Percentiles rank a stretch among this genome's conserved stretches.
phyloP scores from a whole-genome alignment of 2,329 filamentous ascomycete genomes.

The Fusarium mexicanum region DNA sequence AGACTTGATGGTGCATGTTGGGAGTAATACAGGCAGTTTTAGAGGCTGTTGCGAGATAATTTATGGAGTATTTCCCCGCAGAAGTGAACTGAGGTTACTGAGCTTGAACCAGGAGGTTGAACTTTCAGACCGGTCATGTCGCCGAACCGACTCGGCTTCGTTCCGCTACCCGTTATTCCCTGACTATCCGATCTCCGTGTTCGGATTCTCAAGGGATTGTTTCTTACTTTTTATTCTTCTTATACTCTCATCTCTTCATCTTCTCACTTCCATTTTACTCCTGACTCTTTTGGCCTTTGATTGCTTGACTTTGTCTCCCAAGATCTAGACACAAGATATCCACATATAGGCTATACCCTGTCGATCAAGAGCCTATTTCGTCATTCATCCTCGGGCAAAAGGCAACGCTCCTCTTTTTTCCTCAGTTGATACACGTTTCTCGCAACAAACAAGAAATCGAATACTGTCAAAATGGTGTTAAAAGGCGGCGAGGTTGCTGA shows the following conservation, averaged over 20 bases:
- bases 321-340: not conserved
- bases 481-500: constrained; percentile 66
- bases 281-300: not conserved
- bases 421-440: not conserved
- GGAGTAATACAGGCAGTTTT: constrained; percentile 34
- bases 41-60: constrained; percentile 27
- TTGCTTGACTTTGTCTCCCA: not conserved
- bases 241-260: not conserved
- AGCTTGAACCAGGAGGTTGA: constrained; percentile 4
- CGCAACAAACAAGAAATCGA: not conserved
- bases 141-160: constrained; percentile 18
- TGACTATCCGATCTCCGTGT: constrained; percentile 12
- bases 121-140: constrained; percentile 3
- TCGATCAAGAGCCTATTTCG: constrained; percentile 26
- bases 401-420: constrained; percentile 13
- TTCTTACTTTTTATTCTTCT: not conserved
- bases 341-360: not conserved
- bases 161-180: constrained; percentile 20
- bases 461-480: constrained; percentile 51
- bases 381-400: constrained; percentile 39
- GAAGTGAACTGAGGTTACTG: constrained; percentile 1
- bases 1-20: constrained; percentile 2
- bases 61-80: constrained; percentile 33
- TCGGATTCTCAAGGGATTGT: constrained; percentile 4
- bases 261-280: not conserved